Conservation (phyloP, 2,329 filamentous ascomycete species). For the Exophiala oligosperma region DNA sequence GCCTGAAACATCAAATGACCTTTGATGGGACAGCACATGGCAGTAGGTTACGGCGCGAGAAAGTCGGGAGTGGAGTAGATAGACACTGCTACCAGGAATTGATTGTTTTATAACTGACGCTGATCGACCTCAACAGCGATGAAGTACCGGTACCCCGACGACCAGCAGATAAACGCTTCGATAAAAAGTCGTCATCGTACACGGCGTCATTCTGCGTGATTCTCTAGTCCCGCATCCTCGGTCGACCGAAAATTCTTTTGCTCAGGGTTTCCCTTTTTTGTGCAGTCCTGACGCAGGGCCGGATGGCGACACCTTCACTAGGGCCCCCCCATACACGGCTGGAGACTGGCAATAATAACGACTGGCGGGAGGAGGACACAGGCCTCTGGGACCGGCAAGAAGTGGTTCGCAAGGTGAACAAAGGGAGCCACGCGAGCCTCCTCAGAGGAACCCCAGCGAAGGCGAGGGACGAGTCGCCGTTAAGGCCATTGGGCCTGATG, state of each 20-base stretch:
- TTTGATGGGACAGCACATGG: constrained; percentile 7
- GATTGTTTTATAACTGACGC: neutral
- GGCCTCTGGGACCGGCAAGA: neutral
- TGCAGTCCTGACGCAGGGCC: constrained; percentile 1
- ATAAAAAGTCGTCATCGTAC: neutral
- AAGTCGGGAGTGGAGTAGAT: neutral
- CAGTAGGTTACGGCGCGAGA: constrained; percentile 2
- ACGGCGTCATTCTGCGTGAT: neutral
- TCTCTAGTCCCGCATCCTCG: neutral
- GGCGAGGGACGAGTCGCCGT: too few relatives aligned
- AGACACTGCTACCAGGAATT: neutral
- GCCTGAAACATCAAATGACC: constrained; percentile 11
- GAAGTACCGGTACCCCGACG: neutral
- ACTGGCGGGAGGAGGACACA: neutral
- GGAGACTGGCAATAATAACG: too few relatives aligned
- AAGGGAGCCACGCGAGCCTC: constrained; percentile 3
- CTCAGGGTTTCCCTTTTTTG: neutral
- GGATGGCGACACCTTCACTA: too few relatives aligned
- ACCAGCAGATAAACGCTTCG: neutral
- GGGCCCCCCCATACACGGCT: too few relatives aligned
- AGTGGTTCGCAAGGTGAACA: neutral
- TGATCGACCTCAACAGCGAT: neutral
- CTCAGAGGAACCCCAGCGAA: too few relatives aligned
- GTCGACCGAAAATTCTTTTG: constrained; percentile 4
- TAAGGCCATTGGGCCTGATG: neutral